Evolutionary conservation across 371 early-diverging fungal species (phyloP), one percentile per base, ranked within the genome.

Genomic region (Mycotypha africana): DNA sequence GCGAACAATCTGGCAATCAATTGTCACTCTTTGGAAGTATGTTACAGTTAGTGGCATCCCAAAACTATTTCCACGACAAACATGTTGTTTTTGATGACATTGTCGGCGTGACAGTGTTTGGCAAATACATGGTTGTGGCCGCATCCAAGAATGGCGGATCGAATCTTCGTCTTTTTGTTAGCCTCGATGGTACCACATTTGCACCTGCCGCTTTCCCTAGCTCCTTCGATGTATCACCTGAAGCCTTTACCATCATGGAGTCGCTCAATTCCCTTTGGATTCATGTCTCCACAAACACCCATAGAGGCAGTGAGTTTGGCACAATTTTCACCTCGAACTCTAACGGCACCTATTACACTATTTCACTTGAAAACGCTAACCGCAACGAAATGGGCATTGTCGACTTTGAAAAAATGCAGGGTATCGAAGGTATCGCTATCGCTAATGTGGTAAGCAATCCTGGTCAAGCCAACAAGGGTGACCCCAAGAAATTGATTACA

Each of bases 361-460:
- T 75, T 24, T 77, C 89, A 0, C 65, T 86, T 30, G 77, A 78
- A 30, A 60, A 83, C 20, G 85, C 89, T 21, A 95, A 96, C 59
- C 85, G 90, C 28, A 85, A 91, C 35, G 76, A 75, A 10, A 45
- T 55, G 22, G 95, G 95, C 19, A 77, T 87, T 46, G 95, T 96
- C 4, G 98, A 98, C 55, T 93, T 91, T 69, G 96, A 95, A 60
- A 89, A 88, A 53, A 85, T 95, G 79, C 84, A 86, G 41, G 95
- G 92, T 10, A 79, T 98, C 20, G 85, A 86, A 56, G 95, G 95
- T 32, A 83, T 93, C 24, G 83, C 94, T 1, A 48, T 98, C 8
- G 85, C 89, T 46, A 98, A 98, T 53, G 52, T 72, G 12, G 92
- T 96, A 17, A 56, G 53, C 42, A 95, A 95, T 43, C 71, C 84